phyloP scores from a whole-genome alignment of 108 stramenopile genomes.

The Craspedostauros australis region DNA sequence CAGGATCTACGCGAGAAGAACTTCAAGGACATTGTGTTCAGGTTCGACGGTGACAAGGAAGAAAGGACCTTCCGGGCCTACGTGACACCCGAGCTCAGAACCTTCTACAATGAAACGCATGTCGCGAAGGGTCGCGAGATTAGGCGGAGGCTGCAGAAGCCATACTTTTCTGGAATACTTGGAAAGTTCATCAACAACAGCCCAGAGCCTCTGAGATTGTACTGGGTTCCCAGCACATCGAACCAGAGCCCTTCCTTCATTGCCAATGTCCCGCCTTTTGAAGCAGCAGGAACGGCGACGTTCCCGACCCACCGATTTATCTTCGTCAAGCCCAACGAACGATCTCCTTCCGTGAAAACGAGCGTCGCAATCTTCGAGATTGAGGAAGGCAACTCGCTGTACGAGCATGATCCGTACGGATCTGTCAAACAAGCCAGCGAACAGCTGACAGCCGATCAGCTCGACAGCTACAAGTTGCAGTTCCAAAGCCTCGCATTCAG shows the following conservation, averaged over 20 bases:
- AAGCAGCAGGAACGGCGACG: conserved; percentile 39
- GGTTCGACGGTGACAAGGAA: too few species aligned
- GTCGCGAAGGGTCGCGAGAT: conserved; percentile 14
- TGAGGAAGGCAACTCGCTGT: conserved; percentile 27
- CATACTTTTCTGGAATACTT: conserved; percentile 21
- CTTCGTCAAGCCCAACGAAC: conserved; percentile 12
- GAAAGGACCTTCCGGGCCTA: conserved; percentile 37
- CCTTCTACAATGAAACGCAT: conserved; percentile 44
- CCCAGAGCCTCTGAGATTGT: conserved; percentile 18
- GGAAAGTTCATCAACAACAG: conserved; percentile 44
- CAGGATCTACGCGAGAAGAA: too few species aligned
- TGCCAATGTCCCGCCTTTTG: conserved; percentile 33
- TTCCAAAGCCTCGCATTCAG: conserved; percentile 35
- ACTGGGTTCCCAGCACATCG: conserved; percentile 20
- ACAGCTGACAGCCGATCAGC: conserved; percentile 21
- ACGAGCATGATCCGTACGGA: conserved; percentile 56
- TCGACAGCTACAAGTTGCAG: conserved; percentile 39
- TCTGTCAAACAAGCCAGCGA: conserved; percentile 33
- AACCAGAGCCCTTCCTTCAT: conserved; percentile 12
- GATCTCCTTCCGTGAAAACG: not conserved
- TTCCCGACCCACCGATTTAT: conserved; percentile 37
- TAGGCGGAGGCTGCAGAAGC: not conserved
- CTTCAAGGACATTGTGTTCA: too few species aligned
- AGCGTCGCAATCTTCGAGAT: conserved; percentile 18
- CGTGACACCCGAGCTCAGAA: conserved; percentile 32